Evolutionary conservation across 345 rosid genomes (phyloP).

Genomic region (Arabis hirsuta): DNA sequence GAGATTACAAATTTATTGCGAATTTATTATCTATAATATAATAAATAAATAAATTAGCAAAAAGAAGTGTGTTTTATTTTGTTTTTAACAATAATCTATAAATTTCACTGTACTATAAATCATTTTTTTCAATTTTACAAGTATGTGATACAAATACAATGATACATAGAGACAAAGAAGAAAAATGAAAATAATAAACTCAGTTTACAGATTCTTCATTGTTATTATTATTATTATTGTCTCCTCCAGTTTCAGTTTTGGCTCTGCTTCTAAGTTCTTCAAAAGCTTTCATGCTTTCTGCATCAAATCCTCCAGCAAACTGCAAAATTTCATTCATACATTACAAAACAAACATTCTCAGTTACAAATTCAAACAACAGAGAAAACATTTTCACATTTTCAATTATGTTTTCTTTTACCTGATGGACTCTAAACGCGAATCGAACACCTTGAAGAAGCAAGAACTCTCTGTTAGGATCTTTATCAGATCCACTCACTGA

Average conservation of each 20-base stretch:
- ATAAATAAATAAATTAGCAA: constrained; percentile 7
- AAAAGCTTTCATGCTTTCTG: constrained; percentile 98
- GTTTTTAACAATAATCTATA: constrained; percentile 10
- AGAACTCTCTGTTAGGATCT: constrained; percentile 92
- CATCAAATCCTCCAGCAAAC: constrained; percentile 99
- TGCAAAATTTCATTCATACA: constrained; percentile 40
- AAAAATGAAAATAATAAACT: constrained; percentile 23
- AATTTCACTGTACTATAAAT: constrained; percentile 37
- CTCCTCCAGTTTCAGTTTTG: constrained; percentile 55
- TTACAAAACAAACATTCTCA: constrained; percentile 21
- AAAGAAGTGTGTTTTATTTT: too few relatives aligned
- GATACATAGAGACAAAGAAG: constrained; percentile 18
- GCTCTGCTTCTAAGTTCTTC: constrained; percentile 87
- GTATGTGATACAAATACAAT: constrained; percentile 35
- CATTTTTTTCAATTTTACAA: constrained; percentile 12
- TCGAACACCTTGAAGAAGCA: constrained; percentile 90
- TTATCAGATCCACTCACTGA: constrained; percentile 75
- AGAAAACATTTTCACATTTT: neutral
- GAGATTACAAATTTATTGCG: constrained; percentile 43
- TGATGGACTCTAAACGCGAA: constrained; percentile 98
- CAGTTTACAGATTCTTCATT: constrained; percentile 36
- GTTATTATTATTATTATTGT: constrained; percentile 24
- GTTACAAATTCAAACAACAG: neutral
- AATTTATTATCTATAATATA: constrained; percentile 3
- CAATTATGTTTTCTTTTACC: constrained; percentile 47